Evolutionary conservation across 345 rosid species (phyloP).

Genomic region (Citrus mangshanensis): DNA sequence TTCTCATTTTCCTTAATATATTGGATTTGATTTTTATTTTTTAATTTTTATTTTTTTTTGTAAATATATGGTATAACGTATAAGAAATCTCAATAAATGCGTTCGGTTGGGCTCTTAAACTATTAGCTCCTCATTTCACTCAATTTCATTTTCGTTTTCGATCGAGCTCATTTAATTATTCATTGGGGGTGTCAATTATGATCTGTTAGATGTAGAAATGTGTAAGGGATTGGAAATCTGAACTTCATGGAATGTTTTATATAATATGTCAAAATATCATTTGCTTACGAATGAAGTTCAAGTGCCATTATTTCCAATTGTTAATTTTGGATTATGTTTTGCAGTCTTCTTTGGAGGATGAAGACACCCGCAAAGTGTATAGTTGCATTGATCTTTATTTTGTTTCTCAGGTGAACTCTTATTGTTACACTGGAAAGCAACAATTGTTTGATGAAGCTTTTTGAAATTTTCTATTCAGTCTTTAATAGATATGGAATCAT

Average conservation of each 20-base stretch:
- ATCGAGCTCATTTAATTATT: background rate
- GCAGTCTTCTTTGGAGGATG: slow-evolving; percentile 86
- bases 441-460: background rate
- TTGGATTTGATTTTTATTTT: background rate
- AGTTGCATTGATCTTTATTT: slow-evolving; percentile 91
- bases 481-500: background rate
- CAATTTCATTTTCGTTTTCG: background rate
- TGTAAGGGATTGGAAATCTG: background rate
- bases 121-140: background rate
- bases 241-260: background rate
- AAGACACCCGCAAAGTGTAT: slow-evolving; percentile 52
- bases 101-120: background rate
- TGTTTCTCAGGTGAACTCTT: slow-evolving; percentile 72
- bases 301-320: background rate
- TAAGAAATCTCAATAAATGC: background rate
- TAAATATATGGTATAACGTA: background rate
- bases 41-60: too few relatives aligned
- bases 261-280: background rate
- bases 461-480: background rate
- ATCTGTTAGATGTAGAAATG: background rate
- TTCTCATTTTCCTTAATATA: background rate
- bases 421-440: background rate
- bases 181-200: background rate
- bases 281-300: background rate
- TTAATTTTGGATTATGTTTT: slow-evolving; percentile 10